Conservation (phyloP, 345 rosid genomes). For the Eucalyptus regnans region DNA sequence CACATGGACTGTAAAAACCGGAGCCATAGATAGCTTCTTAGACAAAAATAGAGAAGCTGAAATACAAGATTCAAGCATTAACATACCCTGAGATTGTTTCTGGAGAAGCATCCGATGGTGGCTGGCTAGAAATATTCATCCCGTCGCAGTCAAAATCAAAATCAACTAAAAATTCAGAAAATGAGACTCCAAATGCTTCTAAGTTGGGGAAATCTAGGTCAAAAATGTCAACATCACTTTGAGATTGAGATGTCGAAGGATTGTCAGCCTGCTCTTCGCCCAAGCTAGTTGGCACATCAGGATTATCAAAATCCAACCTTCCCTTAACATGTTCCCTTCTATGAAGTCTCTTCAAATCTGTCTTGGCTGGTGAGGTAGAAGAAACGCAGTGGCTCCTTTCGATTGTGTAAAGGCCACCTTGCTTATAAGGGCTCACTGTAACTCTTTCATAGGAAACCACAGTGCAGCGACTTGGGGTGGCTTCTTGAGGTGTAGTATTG, state of each 20-base stretch:
- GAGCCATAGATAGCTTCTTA: background rate
- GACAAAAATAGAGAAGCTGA: background rate
- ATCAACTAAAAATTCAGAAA: constrained; percentile 60
- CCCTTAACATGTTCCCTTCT: constrained; percentile 76
- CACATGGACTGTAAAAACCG: too few species aligned
- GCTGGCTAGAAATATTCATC: constrained; percentile 19
- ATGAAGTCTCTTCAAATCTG: constrained; percentile 25
- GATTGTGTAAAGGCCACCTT: constrained; percentile 38
- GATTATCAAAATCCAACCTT: constrained; percentile 74
- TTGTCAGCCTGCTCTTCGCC: constrained; percentile 20
- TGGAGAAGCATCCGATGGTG: constrained; percentile 3
- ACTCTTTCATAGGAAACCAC: constrained; percentile 52
- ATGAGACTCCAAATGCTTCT: constrained; percentile 53
- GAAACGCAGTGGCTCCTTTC: constrained; percentile 70
- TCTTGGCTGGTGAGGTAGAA: constrained; percentile 58
- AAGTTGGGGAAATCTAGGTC: constrained; percentile 56
- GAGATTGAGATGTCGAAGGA: constrained; percentile 45
- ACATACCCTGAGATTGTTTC: constrained; percentile 28
- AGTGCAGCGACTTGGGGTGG: constrained; percentile 60
- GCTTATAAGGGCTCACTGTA: constrained; percentile 62
- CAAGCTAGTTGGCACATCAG: constrained; percentile 20
- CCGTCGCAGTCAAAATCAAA: constrained; percentile 53
- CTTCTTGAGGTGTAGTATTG: constrained; percentile 23
- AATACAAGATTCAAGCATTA: background rate
- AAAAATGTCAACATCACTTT: constrained; percentile 41